Conservation (phyloP, 2,329 filamentous ascomycete genomes). For the Thielaviopsis cerberus region DNA sequence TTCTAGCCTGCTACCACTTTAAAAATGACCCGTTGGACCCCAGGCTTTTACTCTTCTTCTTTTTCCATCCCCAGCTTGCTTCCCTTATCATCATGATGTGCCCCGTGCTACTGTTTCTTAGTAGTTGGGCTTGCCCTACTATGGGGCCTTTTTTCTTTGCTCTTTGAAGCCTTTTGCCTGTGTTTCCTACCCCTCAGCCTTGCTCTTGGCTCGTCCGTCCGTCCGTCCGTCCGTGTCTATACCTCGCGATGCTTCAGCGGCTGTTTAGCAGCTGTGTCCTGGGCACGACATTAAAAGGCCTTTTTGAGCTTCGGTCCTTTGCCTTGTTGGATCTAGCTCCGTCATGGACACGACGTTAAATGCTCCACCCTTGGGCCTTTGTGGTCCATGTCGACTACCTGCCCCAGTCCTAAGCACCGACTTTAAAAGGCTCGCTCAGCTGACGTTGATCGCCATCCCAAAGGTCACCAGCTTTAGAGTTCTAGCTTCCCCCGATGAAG, state of each 20-base stretch:
- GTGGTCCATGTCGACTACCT: not conserved
- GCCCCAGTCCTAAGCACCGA: not conserved
- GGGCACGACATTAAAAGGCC: conserved; percentile 25
- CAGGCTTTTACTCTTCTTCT: not conserved
- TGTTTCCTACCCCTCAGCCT: no score
- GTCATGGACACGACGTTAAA: conserved; percentile 5
- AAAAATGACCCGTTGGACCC: not conserved
- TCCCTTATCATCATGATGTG: no score
- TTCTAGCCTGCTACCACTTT: not conserved
- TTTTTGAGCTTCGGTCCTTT: conserved; percentile 1
- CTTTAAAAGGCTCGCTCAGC: conserved; percentile 1
- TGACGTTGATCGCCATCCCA: conserved; percentile 6
- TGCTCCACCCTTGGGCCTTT: not conserved
- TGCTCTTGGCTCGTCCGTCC: no score
- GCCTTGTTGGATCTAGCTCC: not conserved
- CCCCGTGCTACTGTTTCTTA: no score
- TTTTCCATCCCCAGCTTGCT: no score
- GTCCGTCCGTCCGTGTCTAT: no score
- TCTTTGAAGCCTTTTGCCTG: no score
- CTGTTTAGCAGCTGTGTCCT: conserved; percentile 20
- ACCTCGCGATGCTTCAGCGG: no score
- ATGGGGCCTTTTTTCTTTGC: no score
- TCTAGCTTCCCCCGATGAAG: not conserved
- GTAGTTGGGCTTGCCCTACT: no score
- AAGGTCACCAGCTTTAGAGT: conserved; percentile 8